Evolutionary conservation across 164 flowering plant genomes (phyloP).

Genomic region (Buxus sempervirens): DNA sequence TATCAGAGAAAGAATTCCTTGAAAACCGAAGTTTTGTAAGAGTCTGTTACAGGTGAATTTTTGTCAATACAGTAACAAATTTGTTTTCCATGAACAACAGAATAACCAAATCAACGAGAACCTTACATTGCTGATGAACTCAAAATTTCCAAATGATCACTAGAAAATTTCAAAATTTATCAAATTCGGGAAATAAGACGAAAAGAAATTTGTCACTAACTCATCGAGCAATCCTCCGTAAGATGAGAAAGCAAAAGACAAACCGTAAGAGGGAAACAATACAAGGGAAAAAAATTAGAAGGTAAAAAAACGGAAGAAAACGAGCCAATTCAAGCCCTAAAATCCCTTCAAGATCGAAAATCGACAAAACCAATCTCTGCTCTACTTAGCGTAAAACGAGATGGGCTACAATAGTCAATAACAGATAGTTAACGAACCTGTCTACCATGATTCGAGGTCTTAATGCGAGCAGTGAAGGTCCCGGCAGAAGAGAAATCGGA

Average conservation of each 20-base stretch:
- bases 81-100: background rate
- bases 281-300: background rate
- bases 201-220: background rate
- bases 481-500: slow-evolving; percentile 78
- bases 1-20: slow-evolving; percentile 51
- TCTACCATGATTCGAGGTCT: slow-evolving; percentile 63
- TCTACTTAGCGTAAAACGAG: no score
- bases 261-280: background rate
- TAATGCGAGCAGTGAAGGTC: slow-evolving; percentile 79
- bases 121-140: background rate
- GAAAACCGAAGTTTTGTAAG: slow-evolving; percentile 90
- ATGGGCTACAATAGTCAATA: background rate
- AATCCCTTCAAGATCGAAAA: background rate
- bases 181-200: background rate
- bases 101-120: background rate
- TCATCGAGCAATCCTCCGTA: background rate
- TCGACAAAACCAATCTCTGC: background rate
- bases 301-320: no score
- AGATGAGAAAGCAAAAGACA: background rate
- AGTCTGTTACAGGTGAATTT: slow-evolving; percentile 40
- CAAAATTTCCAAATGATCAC: background rate
- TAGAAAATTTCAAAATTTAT: no score
- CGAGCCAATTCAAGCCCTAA: background rate
- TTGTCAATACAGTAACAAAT: slow-evolving; percentile 3
- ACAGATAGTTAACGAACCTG: slow-evolving; percentile 60